These are phyloP conservation scores for Myxozyma melibiosi DNA, from an alignment of 805 yeast species.

Conservation along the genomic window DNA sequence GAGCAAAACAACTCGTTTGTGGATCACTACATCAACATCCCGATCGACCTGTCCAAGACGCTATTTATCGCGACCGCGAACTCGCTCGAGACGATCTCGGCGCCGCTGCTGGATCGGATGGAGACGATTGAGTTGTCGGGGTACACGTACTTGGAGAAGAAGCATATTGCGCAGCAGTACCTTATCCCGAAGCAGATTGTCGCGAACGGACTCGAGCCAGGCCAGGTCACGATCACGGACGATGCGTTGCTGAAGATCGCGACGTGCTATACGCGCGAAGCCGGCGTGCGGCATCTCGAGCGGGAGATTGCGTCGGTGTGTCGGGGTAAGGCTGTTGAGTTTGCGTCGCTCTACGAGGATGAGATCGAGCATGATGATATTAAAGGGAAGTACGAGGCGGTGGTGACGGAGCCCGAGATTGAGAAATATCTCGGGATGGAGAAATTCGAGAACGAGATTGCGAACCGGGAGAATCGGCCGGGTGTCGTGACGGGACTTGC, in stretches of 20 bases:
- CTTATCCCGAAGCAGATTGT: constrained; percentile 74
- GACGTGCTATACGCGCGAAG: constrained; percentile 73
- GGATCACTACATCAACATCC: constrained; percentile 85
- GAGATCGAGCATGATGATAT: constrained; percentile 30
- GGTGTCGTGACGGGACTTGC: constrained; percentile 89
- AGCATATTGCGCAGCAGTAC: constrained; percentile 66
- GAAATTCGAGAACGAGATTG: constrained; percentile 49
- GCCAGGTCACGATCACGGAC: constrained; percentile 51
- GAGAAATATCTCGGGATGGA: constrained; percentile 73
- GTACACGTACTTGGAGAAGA: constrained; percentile 76
- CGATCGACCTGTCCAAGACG: constrained; percentile 78
- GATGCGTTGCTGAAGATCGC: constrained; percentile 64
- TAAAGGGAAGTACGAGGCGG: constrained; percentile 42
- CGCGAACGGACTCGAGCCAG: constrained; percentile 61
- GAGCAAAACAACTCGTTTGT: constrained; percentile 77
- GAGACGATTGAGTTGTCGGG: constrained; percentile 79
- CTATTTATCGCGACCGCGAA: constrained; percentile 86
- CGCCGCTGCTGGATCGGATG: constrained; percentile 80
- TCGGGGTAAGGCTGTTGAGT: constrained; percentile 79
- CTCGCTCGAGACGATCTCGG: constrained; percentile 66
- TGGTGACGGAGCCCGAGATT: constrained; percentile 57
- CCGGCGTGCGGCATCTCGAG: constrained; percentile 83
- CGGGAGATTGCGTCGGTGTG: constrained; percentile 74
- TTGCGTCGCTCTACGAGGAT: constrained; percentile 43
- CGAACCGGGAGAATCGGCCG: constrained; percentile 52